Evolutionary conservation across 2,329 filamentous ascomycete species (phyloP), one percentile per base, ranked within the genome.

Genomic region (Remersonia thermophila): DNA sequence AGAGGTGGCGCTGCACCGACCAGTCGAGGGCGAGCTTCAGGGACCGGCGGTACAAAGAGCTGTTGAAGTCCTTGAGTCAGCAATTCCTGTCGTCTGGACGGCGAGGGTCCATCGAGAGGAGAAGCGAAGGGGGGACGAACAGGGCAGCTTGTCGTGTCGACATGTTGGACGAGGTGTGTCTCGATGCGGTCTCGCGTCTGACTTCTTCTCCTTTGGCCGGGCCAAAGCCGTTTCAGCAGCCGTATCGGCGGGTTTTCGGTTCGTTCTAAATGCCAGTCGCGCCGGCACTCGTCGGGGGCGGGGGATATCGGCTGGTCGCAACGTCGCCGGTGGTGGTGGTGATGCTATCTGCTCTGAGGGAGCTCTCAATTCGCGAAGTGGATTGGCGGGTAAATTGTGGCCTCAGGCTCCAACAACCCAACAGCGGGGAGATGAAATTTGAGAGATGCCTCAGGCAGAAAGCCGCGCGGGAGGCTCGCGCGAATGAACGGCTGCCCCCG

Each of bases 1-100:
- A 98, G 43, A 95, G 65, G 53, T 89, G 77, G 49, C 91, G 76
- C 58, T 95, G 83, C 45, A 96, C 86, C 39, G 85, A 77, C 91
- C 91, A 98, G 66, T 95, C 86, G 47, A 96, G 77, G 29, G 91
- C 73, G 47, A 95, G 77, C 71, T 95, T 95, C 56, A 98, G 63
- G 17, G 86, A 86, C 50, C 86, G 84, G 55, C 89, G 80, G 63
- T 98, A 98, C 42, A 98, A 80, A 29, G 75, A 79, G 49, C 75
- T 80, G n/a, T n/a, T n/a, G 42, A 14, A 11, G 6, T 2, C 6
- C 16, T n/a, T 10, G 25, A 29, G 36, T 49, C 27, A 48, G 46
- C 35, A 33, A n/a, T n/a, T n/a, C n/a, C n/a, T n/a, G n/a, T n/a
- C n/a, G 20, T 23, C 5, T 23, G 20, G 5, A 9, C 20, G 5